Percentiles rank a stretch among this genome's conserved stretches.
phyloP scores from a whole-genome alignment of 805 yeast species.

The Suhomyces xylopsoci region DNA sequence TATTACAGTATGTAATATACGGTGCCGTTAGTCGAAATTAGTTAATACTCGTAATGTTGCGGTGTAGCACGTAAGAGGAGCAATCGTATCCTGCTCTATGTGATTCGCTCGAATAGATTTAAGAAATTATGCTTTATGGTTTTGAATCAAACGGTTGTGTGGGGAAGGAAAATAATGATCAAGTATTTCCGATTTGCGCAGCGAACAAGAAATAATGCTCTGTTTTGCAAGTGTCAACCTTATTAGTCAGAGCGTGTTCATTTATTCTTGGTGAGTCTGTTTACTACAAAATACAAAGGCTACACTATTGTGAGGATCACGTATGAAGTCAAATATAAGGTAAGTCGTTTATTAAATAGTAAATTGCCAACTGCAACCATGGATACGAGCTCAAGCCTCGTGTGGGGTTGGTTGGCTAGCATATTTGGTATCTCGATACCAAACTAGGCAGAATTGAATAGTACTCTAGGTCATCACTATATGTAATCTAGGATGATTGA shows the following conservation, averaged over 20 bases:
- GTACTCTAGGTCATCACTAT: background rate
- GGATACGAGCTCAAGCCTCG: background rate
- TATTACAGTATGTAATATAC: background rate
- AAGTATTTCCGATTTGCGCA: background rate
- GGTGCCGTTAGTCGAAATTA: background rate
- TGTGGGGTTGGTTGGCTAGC: background rate
- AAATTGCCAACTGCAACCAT: background rate
- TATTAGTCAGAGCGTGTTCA: background rate
- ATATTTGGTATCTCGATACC: background rate
- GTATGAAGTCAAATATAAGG: background rate
- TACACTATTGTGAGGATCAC: background rate
- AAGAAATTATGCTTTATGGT: background rate
- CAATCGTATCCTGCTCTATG: background rate
- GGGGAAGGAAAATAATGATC: background rate
- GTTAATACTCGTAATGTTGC: background rate
- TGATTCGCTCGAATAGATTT: background rate
- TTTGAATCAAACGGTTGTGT: background rate
- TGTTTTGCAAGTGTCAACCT: background rate
- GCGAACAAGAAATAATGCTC: background rate
- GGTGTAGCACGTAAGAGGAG: background rate
- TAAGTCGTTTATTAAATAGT: background rate
- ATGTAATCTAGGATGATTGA: background rate
- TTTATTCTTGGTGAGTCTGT: background rate
- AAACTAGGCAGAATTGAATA: background rate
- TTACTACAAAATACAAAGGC: background rate